Percentiles rank a stretch among this genome's conserved stretches.
These are phyloP conservation scores for Agastache rugosa DNA, from an alignment of 257 asterid species.

Conservation along the genomic window DNA sequence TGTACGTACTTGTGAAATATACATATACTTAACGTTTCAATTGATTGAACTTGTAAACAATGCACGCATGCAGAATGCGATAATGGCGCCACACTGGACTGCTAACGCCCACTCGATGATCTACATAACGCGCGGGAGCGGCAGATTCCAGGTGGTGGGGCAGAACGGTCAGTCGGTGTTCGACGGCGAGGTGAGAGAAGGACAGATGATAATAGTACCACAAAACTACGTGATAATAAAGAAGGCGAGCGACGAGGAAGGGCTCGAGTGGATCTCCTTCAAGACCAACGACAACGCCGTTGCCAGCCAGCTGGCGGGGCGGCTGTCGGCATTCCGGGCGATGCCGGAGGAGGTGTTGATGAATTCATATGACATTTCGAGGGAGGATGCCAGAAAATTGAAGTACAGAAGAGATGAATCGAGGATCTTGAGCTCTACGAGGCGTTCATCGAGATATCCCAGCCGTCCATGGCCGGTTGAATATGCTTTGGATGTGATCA, in stretches of 20 bases:
- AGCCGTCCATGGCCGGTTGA: conserved; percentile 41
- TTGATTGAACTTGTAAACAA: no score
- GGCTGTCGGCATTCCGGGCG: conserved; percentile 50
- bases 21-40: no score
- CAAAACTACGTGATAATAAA: conserved; percentile 56
- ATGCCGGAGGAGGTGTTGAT: conserved; percentile 67
- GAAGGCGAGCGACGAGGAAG: conserved; percentile 54
- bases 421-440: conserved; percentile 37
- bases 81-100: conserved; percentile 61
- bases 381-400: conserved; percentile 51
- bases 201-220: conserved; percentile 63
- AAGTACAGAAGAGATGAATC: conserved; percentile 62
- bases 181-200: conserved; percentile 57
- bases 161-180: conserved; percentile 45
- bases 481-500: conserved; percentile 46
- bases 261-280: conserved; percentile 63
- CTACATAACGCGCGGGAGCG: conserved; percentile 55
- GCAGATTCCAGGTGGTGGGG: conserved; percentile 59
- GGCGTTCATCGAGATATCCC: conserved; percentile 24
- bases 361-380: conserved; percentile 46
- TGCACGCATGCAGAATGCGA: conserved; percentile 45
- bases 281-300: conserved; percentile 64
- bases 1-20: no score
- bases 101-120: conserved; percentile 55
- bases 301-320: conserved; percentile 54